These are phyloP conservation scores for Sarocladium oryzae DNA, from an alignment of 2,329 filamentous ascomycete genomes.

Conservation along the genomic window DNA sequence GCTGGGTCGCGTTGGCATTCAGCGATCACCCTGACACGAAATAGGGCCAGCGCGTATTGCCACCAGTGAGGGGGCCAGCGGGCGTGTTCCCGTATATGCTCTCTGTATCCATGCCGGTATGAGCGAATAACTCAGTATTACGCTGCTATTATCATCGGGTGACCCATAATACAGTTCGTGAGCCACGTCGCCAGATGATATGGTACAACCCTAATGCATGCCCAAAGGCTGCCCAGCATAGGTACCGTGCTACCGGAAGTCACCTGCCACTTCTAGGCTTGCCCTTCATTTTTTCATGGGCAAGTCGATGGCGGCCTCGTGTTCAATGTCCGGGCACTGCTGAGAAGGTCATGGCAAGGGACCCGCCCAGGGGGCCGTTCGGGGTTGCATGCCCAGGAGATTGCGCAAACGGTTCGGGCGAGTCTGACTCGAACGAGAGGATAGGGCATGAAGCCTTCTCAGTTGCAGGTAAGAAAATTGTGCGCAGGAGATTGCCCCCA, in stretches of 20 bases:
- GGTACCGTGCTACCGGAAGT: slow-evolving; percentile 1
- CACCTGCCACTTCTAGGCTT: neutral
- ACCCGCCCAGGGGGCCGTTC: neutral
- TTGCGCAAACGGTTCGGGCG: neutral
- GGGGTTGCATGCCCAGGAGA: slow-evolving; percentile 1
- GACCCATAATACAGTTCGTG: too few species aligned
- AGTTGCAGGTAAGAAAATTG: too few species aligned
- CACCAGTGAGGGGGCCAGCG: neutral
- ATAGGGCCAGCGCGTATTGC: slow-evolving; percentile 1
- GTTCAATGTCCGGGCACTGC: neutral
- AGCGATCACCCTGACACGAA: neutral
- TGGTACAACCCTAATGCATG: neutral
- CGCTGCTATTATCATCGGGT: neutral
- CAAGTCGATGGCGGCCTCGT: neutral
- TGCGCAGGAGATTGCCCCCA: too few species aligned
- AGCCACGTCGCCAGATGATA: slow-evolving; percentile 1
- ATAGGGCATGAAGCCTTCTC: too few species aligned
- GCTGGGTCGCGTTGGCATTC: neutral
- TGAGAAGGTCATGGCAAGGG: neutral
- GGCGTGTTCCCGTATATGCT: neutral
- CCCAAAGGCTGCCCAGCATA: neutral
- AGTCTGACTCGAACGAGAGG: neutral
- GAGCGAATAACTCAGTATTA: too few species aligned
- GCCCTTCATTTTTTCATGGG: neutral
- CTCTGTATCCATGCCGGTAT: too few species aligned